Percentiles rank a stretch among this genome's conserved stretches.
Conservation (phyloP, 441 rosid genomes). For the Pelargonium myrrhifolium region DNA sequence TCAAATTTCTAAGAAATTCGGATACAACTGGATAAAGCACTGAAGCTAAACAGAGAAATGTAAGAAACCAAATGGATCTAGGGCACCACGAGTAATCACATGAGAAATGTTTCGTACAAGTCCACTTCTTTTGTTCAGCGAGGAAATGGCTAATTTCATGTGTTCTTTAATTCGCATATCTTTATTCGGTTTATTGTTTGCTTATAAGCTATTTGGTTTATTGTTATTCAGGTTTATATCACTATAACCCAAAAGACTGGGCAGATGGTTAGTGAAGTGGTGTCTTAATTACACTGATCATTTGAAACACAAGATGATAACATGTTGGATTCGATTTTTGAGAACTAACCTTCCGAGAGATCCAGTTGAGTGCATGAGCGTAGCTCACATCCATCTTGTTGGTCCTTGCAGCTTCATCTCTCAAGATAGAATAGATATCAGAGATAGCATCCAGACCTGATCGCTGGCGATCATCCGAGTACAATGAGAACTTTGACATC, state of each 20-base stretch:
- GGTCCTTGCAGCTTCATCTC: conserved; percentile 95
- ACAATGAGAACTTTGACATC: conserved; percentile 98
- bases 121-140: too few species aligned
- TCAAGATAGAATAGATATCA: conserved; percentile 86
- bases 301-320: not conserved
- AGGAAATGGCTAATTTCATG: too few species aligned
- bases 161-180: too few species aligned
- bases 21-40: too few species aligned
- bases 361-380: conserved; percentile 93
- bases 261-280: not conserved
- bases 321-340: conserved; percentile 10
- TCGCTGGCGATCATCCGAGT: conserved; percentile 81
- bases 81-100: too few species aligned
- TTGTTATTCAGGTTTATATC: too few species aligned
- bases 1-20: too few species aligned
- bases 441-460: conserved; percentile 98
- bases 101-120: too few species aligned
- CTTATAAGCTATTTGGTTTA: too few species aligned
- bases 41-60: too few species aligned
- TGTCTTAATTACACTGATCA: not conserved
- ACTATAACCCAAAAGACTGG: not conserved
- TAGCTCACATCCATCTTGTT: conserved; percentile 75
- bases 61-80: too few species aligned
- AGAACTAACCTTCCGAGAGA: conserved; percentile 83
- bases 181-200: too few species aligned